Percentiles rank a stretch among this genome's conserved stretches.
Conservation (phyloP, 2,329 filamentous ascomycete genomes). For the Chlorencoelia australis region DNA sequence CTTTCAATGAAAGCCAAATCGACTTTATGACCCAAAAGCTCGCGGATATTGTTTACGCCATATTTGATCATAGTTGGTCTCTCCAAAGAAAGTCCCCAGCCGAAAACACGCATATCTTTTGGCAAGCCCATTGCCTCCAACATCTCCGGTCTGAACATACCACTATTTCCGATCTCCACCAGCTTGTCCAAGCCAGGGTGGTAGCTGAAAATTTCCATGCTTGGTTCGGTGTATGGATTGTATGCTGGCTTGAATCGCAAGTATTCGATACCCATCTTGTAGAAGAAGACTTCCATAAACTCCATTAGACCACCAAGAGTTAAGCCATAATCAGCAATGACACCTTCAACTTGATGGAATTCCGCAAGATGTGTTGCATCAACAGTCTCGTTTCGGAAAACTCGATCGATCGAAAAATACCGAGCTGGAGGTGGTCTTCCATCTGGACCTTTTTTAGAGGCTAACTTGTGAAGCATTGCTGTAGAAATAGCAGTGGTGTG, state of each 20-base stretch:
- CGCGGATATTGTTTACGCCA: slow-evolving; percentile 37
- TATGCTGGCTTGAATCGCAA: slow-evolving; percentile 96
- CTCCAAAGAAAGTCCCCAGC: slow-evolving; percentile 86
- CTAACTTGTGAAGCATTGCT: slow-evolving; percentile 83
- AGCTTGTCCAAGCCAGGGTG: slow-evolving; percentile 83
- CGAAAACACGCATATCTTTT: slow-evolving; percentile 85
- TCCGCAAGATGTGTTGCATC: slow-evolving; percentile 95
- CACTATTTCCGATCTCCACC: slow-evolving; percentile 95
- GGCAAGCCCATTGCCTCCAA: slow-evolving; percentile 88
- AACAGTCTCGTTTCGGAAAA: slow-evolving; percentile 96
- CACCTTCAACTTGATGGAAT: slow-evolving; percentile 97
- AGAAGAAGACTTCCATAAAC: slow-evolving; percentile 93
- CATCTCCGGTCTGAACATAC: slow-evolving; percentile 99
- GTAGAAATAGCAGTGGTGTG: slow-evolving; percentile 92
- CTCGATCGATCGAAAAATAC: slow-evolving; percentile 97
- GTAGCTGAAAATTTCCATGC: slow-evolving; percentile 97
- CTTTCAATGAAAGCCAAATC: slow-evolving; percentile 86
- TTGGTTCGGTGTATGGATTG: slow-evolving; percentile 90
- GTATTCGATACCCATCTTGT: slow-evolving; percentile 81
- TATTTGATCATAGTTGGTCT: slow-evolving; percentile 70
- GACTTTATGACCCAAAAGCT: slow-evolving; percentile 76
- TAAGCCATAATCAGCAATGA: slow-evolving; percentile 92
- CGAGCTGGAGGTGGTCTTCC: slow-evolving; percentile 59
- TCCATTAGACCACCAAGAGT: slow-evolving; percentile 87
- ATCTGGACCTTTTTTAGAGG: slow-evolving; percentile 66